Base-by-base conservation (phyloP, 331 rosid genomes). In the Malus hybrid region DNA sequence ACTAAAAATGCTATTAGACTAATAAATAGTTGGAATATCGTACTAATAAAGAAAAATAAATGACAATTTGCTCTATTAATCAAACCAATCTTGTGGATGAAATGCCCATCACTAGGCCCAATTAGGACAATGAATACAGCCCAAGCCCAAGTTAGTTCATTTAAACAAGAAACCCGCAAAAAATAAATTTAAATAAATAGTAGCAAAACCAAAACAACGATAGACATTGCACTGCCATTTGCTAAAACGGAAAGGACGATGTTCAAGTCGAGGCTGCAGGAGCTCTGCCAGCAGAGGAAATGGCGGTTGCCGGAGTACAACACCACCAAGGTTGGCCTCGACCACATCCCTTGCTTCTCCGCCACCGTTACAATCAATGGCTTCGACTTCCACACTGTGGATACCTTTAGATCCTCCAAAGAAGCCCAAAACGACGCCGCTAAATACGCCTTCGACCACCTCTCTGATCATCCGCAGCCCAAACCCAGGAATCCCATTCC, bases 361-460 rank as follows among this genome's bases (percentile, higher is more conserved):
- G 65, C 88, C 36, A 68, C 86, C 18, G 74, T 91, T 52, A 72
- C 67, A 4, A 65, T 91, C 29, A 85, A 86, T 39, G 82, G 69
- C 27, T 2, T 48, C 2, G 7, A 73, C 0, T 89, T 87, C 36
- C 46, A 34, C 8, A 29, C 85, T 0, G 34, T 24, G 1, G 6
- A 76, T 0, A 34, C 76, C 3, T 65, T 61, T 28, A 75, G 82
- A 16, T 65, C 73, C 33, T 61, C 84, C 32, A 87, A 86, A 65
- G 68, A 61, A 12, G 82, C 97, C 12, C 91, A 91, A 67, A 89
- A 91, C 77, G 83, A 76, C 8, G 96, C 83, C 2, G 96, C 98
- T 12, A 65, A 78, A 66, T 31, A 83, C 31, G 98, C 96, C 5
- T 80, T 84, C 14, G 62, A 64, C 3, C 87, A 84, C 19, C 78